These are phyloP conservation scores for Neonectria punicea DNA, from an alignment of 2,329 filamentous ascomycete species.

Conservation along the genomic window DNA sequence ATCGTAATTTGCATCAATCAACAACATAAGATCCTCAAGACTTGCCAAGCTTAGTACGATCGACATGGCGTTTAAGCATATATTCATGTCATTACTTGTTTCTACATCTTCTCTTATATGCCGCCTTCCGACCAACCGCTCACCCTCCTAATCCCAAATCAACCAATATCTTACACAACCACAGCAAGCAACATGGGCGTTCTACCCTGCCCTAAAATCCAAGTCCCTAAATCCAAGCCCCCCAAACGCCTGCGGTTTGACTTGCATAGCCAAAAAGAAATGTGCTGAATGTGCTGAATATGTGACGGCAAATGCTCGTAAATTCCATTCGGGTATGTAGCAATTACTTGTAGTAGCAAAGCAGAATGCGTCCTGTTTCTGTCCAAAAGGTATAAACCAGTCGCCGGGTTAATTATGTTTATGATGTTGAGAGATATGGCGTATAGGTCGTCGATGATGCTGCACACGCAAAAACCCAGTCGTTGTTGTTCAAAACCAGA, in stretches of 20 bases:
- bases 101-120: constrained; percentile 5
- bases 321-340: constrained; percentile 4
- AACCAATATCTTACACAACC: constrained; percentile 6
- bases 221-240: neutral
- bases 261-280: constrained; percentile 13
- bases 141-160: constrained; percentile 7
- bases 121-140: neutral
- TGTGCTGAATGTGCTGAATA: constrained; percentile 29
- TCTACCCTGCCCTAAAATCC: constrained; percentile 4
- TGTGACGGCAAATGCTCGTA: constrained; percentile 8
- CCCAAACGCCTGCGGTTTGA: constrained; percentile 30
- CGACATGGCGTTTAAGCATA: constrained; percentile 15
- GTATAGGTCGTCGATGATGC: constrained; percentile 17
- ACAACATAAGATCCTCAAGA: neutral
- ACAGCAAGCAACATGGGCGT: neutral
- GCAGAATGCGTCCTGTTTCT: constrained; percentile 3
- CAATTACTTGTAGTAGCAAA: neutral
- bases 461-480: constrained; percentile 10
- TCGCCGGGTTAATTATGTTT: constrained; percentile 10
- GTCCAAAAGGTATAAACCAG: constrained; percentile 4
- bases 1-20: neutral
- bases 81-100: constrained; percentile 22
- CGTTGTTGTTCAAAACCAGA: constrained; percentile 34
- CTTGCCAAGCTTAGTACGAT: neutral
- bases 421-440: constrained; percentile 15